Conservation (phyloP, 106 monocot genomes). For the Apostasia ramifera region DNA sequence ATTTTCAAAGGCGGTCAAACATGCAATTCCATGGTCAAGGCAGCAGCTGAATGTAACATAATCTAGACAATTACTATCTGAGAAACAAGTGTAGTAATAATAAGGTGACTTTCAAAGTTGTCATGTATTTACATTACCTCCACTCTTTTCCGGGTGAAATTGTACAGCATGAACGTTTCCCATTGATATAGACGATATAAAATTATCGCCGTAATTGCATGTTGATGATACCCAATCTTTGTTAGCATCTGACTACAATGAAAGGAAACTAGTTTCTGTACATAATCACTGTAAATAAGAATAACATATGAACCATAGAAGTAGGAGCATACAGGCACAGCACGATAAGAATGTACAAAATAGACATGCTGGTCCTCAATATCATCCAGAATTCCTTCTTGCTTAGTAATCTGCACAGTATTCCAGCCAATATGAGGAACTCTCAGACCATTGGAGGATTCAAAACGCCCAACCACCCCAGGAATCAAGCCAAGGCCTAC, state of each 20-base stretch:
- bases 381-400: slow-evolving; percentile 61
- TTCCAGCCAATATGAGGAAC: slow-evolving; percentile 98
- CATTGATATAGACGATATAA: slow-evolving; percentile 78
- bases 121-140: slow-evolving; percentile 43
- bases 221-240: slow-evolving; percentile 90
- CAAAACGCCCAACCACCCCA: slow-evolving; percentile 70
- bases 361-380: slow-evolving; percentile 78
- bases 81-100: no score
- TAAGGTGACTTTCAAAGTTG: no score
- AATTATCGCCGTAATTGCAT: slow-evolving; percentile 79
- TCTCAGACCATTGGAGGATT: slow-evolving; percentile 58
- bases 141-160: slow-evolving; percentile 99
- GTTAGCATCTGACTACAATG: slow-evolving; percentile 77
- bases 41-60: no score
- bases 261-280: slow-evolving; percentile 6
- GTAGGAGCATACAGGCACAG: slow-evolving; percentile 57
- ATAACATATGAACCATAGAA: background rate
- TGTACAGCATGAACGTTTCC: slow-evolving; percentile 94
- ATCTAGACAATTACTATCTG: no score
- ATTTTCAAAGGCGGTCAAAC: no score
- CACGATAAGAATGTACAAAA: slow-evolving; percentile 95
- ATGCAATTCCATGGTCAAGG: no score
- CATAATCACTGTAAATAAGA: background rate
- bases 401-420: slow-evolving; percentile 50
- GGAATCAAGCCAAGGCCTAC: slow-evolving; percentile 89